phyloP scores from a whole-genome alignment of 2,329 filamentous ascomycete genomes.

The Cryphonectria naterciae region DNA sequence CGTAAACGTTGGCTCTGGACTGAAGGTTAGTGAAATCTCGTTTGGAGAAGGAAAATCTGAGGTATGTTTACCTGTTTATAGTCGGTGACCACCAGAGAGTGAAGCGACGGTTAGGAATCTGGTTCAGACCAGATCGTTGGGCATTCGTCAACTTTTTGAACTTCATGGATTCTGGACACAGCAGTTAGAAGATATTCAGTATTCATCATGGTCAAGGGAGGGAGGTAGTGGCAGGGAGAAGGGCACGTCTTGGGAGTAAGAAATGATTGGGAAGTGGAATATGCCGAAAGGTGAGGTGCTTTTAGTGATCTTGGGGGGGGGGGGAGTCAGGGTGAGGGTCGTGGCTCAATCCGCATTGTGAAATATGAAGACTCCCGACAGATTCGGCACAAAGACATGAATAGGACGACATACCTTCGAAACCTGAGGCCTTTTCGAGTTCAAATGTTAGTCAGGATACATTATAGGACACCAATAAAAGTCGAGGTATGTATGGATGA shows the following conservation, averaged over 20 bases:
- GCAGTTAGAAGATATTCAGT: constrained; percentile 51
- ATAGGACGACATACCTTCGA: constrained; percentile 37
- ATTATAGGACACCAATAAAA: background rate
- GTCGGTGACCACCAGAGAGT: constrained; percentile 97
- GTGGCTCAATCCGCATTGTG: background rate
- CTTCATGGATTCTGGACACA: constrained; percentile 77
- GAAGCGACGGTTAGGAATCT: constrained; percentile 98
- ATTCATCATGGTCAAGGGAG: background rate
- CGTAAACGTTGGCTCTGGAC: constrained; percentile 87
- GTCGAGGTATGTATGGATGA: background rate
- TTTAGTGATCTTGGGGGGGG: background rate
- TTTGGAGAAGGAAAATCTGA: background rate
- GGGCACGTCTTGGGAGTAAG: background rate
- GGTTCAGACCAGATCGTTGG: constrained; percentile 93
- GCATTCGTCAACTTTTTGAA: constrained; percentile 83
- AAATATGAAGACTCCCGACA: background rate
- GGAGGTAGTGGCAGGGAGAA: background rate
- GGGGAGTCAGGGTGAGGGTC: background rate
- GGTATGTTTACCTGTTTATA: constrained; percentile 7
- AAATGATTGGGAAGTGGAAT: background rate
- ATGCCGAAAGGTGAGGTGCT: background rate
- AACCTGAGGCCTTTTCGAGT: constrained; percentile 11
- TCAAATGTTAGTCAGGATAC: background rate
- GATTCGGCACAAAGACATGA: background rate
- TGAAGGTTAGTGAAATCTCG: background rate